A percentile compares a stretch with the other conserved stretches of the same genome.
These are phyloP conservation scores for Phylloporus arenicola DNA, from an alignment of 768 basidiomycete genomes.

Conservation along the genomic window DNA sequence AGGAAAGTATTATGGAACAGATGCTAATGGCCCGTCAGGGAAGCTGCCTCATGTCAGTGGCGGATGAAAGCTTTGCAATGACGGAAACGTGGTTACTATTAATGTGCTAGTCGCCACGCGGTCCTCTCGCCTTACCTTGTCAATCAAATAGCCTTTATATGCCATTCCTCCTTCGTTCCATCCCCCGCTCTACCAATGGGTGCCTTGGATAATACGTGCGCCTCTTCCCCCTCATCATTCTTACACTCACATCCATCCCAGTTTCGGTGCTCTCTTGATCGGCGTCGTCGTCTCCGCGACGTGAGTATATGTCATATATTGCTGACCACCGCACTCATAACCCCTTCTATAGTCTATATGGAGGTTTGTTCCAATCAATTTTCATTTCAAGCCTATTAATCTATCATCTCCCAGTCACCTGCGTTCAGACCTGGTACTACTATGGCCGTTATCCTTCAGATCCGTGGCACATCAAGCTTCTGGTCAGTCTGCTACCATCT, in stretches of 20 bases:
- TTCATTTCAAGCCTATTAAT: conserved; percentile 8
- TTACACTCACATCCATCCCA: conserved; percentile 14
- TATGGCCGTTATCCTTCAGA: conserved; percentile 46
- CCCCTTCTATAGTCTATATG: conserved; percentile 39
- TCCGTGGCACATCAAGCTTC: conserved; percentile 43
- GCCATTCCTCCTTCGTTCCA: not conserved
- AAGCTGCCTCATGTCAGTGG: conserved; percentile 13
- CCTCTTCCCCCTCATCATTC: not conserved
- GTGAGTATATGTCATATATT: conserved; percentile 33
- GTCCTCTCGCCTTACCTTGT: not conserved
- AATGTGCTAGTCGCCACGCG: conserved; percentile 10
- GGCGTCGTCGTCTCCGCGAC: conserved; percentile 49
- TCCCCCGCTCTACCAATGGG: conserved; percentile 9
- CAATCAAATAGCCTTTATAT: conserved; percentile 3
- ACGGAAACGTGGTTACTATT: conserved; percentile 18
- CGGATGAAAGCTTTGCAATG: conserved; percentile 23
- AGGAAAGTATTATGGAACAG: conserved; percentile 16
- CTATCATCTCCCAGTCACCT: conserved; percentile 38
- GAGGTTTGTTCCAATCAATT: conserved; percentile 33
- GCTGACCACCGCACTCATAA: not conserved
- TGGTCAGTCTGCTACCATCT: conserved; percentile 32
- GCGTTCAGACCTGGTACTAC: conserved; percentile 56
- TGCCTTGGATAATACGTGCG: conserved; percentile 37
- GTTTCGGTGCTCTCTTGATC: conserved; percentile 50
- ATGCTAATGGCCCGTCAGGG: conserved; percentile 15